A percentile compares a stretch with the other conserved stretches of the same genome.
phyloP scores from a whole-genome alignment of 768 basidiomycete genomes.

The Phylloporus sp. region DNA sequence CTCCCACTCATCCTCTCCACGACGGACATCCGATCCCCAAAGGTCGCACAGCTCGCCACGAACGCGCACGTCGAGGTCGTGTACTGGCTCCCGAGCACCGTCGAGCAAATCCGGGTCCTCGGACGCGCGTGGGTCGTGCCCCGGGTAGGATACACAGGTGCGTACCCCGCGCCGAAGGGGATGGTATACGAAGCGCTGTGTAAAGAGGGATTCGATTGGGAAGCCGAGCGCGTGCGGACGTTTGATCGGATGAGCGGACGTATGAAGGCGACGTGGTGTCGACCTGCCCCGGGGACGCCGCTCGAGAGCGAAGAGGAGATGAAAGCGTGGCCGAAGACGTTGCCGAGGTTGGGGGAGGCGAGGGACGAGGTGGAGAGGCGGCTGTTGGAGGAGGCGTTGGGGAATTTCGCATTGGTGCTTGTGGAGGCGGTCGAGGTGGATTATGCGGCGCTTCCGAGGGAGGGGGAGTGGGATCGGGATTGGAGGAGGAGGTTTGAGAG shows the following conservation, averaged over 20 bases:
- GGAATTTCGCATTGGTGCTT: slow-evolving; percentile 67
- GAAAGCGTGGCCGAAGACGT: slow-evolving; percentile 53
- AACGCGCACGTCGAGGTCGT: slow-evolving; percentile 46
- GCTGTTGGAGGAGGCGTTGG: slow-evolving; percentile 49
- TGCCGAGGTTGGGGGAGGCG: slow-evolving; percentile 47
- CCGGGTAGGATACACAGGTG: slow-evolving; percentile 33
- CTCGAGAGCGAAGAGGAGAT: slow-evolving; percentile 52
- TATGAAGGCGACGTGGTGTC: slow-evolving; percentile 70
- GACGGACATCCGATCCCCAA: slow-evolving; percentile 71
- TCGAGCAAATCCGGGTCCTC: slow-evolving; percentile 70
- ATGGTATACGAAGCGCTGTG: slow-evolving; percentile 33
- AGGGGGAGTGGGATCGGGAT: too few species aligned
- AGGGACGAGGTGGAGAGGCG: slow-evolving; percentile 40
- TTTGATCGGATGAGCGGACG: slow-evolving; percentile 56
- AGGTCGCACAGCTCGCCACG: slow-evolving; percentile 37
- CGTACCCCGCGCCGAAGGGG: slow-evolving; percentile 12
- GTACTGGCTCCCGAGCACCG: slow-evolving; percentile 67
- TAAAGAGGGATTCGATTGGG: slow-evolving; percentile 49
- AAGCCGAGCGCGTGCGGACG: slow-evolving; percentile 50
- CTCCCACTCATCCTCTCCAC: slow-evolving; percentile 61
- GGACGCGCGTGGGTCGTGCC: slow-evolving; percentile 57
- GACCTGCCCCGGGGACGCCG: slow-evolving; percentile 58
- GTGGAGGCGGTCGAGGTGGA: slow-evolving; percentile 71
- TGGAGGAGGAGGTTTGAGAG: slow-evolving; percentile 50
- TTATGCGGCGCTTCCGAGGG: slow-evolving; percentile 59